Percentiles rank a stretch among this genome's conserved stretches.
phyloP scores from a whole-genome alignment of 495 filamentous ascomycete genomes.

The Penicillium alfredii region DNA sequence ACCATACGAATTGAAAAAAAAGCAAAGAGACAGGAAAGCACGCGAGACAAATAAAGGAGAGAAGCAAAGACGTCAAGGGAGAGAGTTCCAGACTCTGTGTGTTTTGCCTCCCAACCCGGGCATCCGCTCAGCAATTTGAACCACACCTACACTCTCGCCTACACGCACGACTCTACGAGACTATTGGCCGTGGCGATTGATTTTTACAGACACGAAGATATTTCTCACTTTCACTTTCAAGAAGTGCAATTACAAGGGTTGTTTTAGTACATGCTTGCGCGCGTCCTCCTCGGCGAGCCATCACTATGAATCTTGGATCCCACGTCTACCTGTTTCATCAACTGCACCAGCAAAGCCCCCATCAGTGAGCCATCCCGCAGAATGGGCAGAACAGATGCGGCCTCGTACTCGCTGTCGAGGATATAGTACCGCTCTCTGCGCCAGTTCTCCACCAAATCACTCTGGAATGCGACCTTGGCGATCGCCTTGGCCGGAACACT shows the following conservation, averaged over 20 bases:
- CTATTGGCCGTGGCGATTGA: no score
- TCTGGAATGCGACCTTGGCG: conserved; percentile 36
- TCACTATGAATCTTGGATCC: no score
- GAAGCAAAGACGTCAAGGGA: conserved; percentile 7
- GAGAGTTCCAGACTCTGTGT: background rate
- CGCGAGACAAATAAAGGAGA: conserved; percentile 1
- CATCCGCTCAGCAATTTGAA: no score
- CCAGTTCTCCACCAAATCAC: conserved; percentile 28
- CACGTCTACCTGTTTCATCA: conserved; percentile 31
- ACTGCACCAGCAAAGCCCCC: conserved; percentile 25
- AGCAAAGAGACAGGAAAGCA: background rate
- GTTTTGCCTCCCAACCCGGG: conserved; percentile 19
- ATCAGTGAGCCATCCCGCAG: conserved; percentile 27
- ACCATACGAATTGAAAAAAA: background rate
- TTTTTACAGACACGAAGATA: no score
- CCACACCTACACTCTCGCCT: no score
- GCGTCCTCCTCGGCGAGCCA: no score
- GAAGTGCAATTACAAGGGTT: no score
- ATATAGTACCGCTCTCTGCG: conserved; percentile 38
- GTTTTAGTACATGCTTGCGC: no score
- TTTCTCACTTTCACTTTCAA: no score
- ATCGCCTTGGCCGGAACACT: conserved; percentile 38
- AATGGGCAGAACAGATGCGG: conserved; percentile 33
- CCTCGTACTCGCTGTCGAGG: conserved; percentile 35
- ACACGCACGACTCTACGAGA: no score